Base-by-base conservation (phyloP, 2,329 filamentous ascomycete species). In the Dendrostoma leiphaemia region DNA sequence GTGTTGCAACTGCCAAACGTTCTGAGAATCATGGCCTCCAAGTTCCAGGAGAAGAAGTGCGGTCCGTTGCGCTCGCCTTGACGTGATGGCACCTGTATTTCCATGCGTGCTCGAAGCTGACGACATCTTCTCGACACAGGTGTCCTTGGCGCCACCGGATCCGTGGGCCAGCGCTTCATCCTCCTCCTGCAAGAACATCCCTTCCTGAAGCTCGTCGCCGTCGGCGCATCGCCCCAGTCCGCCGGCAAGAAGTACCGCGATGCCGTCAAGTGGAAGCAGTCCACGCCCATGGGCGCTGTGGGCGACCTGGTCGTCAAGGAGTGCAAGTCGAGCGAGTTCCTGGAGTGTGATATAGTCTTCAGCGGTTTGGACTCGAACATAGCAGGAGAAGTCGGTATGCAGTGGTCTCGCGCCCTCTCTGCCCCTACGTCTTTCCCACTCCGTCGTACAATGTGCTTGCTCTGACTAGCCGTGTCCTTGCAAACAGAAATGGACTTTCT, bases 261-360 rank as follows among this genome's bases (percentile, higher is more conserved):
- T 81, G 93, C 92, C 35, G 92, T 95, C 59, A 84, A 84, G 65
- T 97, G 94, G 94, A 97, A 97, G 80, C 93, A 97, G 76, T 82
- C 89, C 9, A 76, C 83, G 53, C 89, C 91, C 51, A 95, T 97
- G 82, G 87, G 87, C 40, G 78, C 85, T 59, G 79, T 96, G 55
- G 90, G 84, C 61, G 86, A 92, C 60, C 79, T 97, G 64, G 81
- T 96, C 5, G 89, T 97, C 53, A 88, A 90, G 68, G 86, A 90
- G 68, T 97, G 94, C 77, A 87, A 77, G 65, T 84, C 94, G 1
- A 83, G 85, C 62, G 83, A 93, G 64, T 97, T 97, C 70, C 74
- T 79, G 58, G 92, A 96, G 69, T 97, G 94, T 72, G 93, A 97
- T 64, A 78, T 99, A 60, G 85, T 97, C 58, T 97, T 97, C 72